phyloP scores from a whole-genome alignment of 805 yeast genomes.

The Cyberlindnera misumaiensis region DNA sequence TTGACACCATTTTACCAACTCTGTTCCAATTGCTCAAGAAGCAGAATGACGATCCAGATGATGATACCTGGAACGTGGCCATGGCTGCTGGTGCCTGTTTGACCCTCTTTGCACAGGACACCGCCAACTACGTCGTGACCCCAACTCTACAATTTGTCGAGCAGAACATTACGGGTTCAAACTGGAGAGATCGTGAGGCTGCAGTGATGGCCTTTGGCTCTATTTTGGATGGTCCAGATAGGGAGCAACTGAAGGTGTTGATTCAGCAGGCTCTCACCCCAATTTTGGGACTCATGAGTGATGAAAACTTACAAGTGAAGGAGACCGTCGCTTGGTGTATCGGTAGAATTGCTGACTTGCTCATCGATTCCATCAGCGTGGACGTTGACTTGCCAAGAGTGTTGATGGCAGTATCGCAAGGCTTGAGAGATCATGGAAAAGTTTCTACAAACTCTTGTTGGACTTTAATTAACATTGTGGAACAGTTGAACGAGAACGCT shows the following conservation, averaged over 20 bases:
- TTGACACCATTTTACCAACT: constrained; percentile 82
- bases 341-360: constrained; percentile 90
- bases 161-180: constrained; percentile 48
- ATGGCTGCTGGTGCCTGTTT: constrained; percentile 99
- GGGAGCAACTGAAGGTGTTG: constrained; percentile 55
- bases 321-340: constrained; percentile 99
- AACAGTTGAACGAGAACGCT: constrained; percentile 61
- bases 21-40: constrained; percentile 70
- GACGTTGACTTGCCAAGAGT: constrained; percentile 62
- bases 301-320: constrained; percentile 75
- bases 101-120: constrained; percentile 86
- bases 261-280: constrained; percentile 82
- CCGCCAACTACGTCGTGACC: constrained; percentile 79
- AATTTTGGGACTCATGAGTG: constrained; percentile 66
- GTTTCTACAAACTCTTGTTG: constrained; percentile 97
- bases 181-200: constrained; percentile 92
- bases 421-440: constrained; percentile 87
- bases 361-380: constrained; percentile 66
- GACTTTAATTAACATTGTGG: constrained; percentile 88
- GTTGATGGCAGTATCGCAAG: constrained; percentile 64
- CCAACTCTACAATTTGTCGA: constrained; percentile 84
- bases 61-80: constrained; percentile 95
- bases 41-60: constrained; percentile 90
- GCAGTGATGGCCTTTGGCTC: constrained; percentile 99
- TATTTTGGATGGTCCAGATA: constrained; percentile 89